Conservation (phyloP, 306 rosid species). For the Canavalia ensiformis region DNA sequence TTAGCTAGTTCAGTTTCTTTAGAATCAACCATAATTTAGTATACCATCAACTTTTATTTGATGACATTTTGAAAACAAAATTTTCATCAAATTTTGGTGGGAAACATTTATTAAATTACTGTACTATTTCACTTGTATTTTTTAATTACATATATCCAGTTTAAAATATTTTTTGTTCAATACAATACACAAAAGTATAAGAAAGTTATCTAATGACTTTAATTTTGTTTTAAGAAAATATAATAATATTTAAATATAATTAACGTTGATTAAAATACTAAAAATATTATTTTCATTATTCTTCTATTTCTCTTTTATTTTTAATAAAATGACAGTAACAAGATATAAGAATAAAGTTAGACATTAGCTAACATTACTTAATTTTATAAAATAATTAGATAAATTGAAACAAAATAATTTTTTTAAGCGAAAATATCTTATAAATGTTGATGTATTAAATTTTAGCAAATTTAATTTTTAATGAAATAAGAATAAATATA, state of each 20-base stretch:
- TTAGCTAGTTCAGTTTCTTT: not conserved
- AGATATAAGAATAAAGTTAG: not conserved
- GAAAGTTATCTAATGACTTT: not conserved
- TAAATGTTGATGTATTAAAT: not conserved
- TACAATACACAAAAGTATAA: not conserved
- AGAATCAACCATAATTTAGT: not conserved
- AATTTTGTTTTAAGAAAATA: not conserved
- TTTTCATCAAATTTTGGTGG: not conserved
- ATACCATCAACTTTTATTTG: constrained; percentile 1
- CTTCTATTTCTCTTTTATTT: not conserved
- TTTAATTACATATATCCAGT: not conserved
- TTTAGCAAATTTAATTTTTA: not conserved
- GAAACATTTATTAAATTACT: not conserved
- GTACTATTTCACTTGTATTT: not conserved
- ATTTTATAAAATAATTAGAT: not conserved
- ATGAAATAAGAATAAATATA: not conserved
- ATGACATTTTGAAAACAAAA: not conserved
- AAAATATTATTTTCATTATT: not conserved
- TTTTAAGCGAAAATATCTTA: not conserved
- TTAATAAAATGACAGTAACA: not conserved
- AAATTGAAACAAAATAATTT: not conserved
- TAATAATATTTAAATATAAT: not conserved
- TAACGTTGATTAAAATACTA: not conserved
- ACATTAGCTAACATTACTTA: too few relatives aligned
- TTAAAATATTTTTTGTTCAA: not conserved